Conservation (phyloP, 2,329 filamentous ascomycete genomes). For the Colletotrichum sublineola region DNA sequence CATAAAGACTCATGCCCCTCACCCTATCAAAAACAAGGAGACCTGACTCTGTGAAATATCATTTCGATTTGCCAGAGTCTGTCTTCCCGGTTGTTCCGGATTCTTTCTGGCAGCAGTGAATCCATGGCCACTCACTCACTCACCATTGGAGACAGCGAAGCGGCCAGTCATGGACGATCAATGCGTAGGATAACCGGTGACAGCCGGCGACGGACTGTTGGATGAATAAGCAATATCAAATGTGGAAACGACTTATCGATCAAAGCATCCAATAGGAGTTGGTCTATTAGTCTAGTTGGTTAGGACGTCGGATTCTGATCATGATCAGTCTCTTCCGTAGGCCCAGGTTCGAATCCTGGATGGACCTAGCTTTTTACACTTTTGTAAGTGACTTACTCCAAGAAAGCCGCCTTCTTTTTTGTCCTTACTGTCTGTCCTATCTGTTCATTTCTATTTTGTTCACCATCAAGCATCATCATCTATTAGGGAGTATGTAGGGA, state of each 20-base stretch:
- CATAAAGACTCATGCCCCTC: background rate
- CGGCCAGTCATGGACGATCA: background rate
- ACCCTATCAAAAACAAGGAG: background rate
- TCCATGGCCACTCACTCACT: no score
- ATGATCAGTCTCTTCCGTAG: slow-evolving; percentile 31
- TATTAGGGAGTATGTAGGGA: no score
- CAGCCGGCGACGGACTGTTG: background rate
- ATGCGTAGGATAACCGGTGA: background rate
- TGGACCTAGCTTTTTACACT: slow-evolving; percentile 29
- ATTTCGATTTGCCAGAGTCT: background rate
- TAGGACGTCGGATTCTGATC: slow-evolving; percentile 43
- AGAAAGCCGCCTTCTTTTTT: no score
- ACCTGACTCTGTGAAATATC: background rate
- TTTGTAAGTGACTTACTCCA: no score
- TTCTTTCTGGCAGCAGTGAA: no score
- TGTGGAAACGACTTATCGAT: no score
- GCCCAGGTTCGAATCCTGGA: slow-evolving; percentile 43
- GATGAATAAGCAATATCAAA: background rate
- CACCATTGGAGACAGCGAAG: background rate
- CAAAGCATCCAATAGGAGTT: background rate
- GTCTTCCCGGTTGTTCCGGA: background rate
- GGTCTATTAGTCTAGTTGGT: slow-evolving; percentile 44
- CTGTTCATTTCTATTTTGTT: no score
- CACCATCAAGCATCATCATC: no score
- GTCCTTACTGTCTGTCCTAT: no score